Evolutionary conservation across 495 filamentous ascomycete species (phyloP), one percentile per base, ranked within the genome.

Genomic region (Penicillium desertorum): DNA sequence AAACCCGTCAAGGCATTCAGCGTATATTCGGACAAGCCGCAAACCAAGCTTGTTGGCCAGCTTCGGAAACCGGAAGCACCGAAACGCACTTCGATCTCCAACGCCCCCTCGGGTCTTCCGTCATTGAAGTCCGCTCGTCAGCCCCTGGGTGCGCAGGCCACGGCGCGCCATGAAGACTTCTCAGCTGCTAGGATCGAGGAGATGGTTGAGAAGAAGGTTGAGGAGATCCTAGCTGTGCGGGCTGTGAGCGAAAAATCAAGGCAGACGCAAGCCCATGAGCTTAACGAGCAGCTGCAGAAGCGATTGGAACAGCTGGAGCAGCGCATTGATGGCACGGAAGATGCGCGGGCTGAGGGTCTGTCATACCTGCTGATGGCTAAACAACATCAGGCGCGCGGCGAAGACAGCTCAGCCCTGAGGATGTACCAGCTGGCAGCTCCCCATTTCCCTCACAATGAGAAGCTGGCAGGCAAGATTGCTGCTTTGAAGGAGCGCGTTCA

Each of bases 351-450:
- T 0, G 88, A 96, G 57, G 93, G 92, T 0, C 67, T 97, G 17
- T 89, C 88, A 0, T 91, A 87, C 61, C 70, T 97, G 51, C 78
- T 97, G 16, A 92, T 96, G 83, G 94, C 91, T 0, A 91, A 94
- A 60, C 91, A 97, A 63, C 91, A 96, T 61, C 89, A 89, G 58
- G 88, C 86, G 25, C 79, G 87, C 1, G 91, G 91, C 1, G 90
- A 97, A 58, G 84, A 93, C 45, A 73, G 74, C 4, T 89, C 83
- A 23, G 91, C 92, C 0, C 69, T 98, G 61, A 86, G 80, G 63
- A 92, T 95, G 86, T 97, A 95, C 60, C 86, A 91, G 66, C 75
- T 90, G 36, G 94, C 94, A 2, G 71, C 89, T 30, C 86, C 88
- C 0, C 92, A 85, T 68, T 98, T 98, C 64, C 94, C 92, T 0